phyloP scores from a whole-genome alignment of 129 eudicot genomes.

The Oenanthe sinensis region DNA sequence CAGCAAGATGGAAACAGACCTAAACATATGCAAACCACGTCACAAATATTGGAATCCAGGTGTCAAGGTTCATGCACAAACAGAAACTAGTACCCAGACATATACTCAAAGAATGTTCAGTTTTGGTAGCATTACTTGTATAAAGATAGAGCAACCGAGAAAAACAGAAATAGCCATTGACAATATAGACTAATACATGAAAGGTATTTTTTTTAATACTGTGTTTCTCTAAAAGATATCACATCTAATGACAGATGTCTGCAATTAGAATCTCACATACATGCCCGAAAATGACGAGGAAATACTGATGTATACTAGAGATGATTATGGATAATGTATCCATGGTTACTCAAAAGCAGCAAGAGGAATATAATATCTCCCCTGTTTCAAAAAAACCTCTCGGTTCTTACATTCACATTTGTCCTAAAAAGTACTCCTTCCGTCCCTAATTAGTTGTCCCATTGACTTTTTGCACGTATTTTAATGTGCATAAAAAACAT shows the following conservation, averaged over 20 bases:
- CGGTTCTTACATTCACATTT: not conserved
- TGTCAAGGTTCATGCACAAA: not conserved
- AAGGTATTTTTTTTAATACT: not conserved
- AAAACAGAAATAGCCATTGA: not conserved
- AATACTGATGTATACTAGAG: not conserved
- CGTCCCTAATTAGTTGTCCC: no score
- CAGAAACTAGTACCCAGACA: not conserved
- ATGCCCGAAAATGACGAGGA: not conserved
- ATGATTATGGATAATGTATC: not conserved
- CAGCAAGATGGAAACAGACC: not conserved
- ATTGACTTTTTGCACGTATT: no score
- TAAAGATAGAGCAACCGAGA: not conserved
- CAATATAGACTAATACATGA: not conserved
- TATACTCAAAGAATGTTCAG: not conserved
- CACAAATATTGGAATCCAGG: not conserved
- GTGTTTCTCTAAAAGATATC: not conserved
- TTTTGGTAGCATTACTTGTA: not conserved
- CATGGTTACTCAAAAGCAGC: not conserved
- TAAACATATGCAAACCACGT: not conserved
- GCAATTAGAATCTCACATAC: not conserved
- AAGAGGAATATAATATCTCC: not conserved
- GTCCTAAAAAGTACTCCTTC: not conserved
- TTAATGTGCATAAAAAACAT: no score
- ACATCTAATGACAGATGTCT: not conserved
- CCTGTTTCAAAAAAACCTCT: not conserved